Conservation (phyloP, 148 eudicot genomes). For the Vaccinium myrtillus region DNA sequence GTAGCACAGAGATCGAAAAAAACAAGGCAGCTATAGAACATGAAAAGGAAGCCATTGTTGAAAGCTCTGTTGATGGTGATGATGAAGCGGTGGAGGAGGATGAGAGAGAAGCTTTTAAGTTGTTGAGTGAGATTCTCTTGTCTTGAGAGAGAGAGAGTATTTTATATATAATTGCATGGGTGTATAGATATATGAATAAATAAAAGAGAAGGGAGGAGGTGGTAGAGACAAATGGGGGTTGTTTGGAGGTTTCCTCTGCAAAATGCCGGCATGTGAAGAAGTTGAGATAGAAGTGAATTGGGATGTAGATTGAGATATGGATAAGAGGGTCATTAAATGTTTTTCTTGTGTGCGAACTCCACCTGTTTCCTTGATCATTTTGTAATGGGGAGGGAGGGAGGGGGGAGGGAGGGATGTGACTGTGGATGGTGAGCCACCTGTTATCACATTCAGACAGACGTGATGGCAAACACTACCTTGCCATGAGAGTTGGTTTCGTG, state of each 20-base stretch:
- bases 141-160: neutral
- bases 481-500: neutral
- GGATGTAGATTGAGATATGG: neutral
- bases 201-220: neutral
- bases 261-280: neutral
- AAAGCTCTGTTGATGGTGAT: neutral
- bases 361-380: neutral
- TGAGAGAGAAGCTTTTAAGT: neutral
- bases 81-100: slow-evolving; percentile 5
- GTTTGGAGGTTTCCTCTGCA: neutral
- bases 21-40: neutral
- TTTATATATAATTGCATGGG: neutral
- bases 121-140: neutral
- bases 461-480: neutral
- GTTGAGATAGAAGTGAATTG: neutral
- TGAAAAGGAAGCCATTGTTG: neutral
- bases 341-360: neutral
- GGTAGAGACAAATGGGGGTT: neutral
- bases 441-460: neutral
- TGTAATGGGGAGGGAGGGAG: neutral
- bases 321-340: neutral
- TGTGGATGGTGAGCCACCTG: slow-evolving; percentile 1
- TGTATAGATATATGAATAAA: no score
- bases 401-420: neutral
- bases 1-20: neutral